Base-by-base conservation (phyloP, 768 basidiomycete species). In the Psilocybe subaeruginosa region DNA sequence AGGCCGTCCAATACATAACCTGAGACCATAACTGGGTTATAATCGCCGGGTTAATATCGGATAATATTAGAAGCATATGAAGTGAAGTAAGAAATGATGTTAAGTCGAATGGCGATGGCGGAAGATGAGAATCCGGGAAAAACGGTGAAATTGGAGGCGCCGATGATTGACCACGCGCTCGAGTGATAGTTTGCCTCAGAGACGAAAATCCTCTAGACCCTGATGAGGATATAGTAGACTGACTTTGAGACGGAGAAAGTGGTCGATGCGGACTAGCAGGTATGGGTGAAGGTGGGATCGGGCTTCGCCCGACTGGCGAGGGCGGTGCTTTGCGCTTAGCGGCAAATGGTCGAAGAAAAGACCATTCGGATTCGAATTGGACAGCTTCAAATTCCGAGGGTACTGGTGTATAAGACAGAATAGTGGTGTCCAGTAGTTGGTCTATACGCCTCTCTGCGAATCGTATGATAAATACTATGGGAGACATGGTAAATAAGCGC, bases 351-450 rank as follows among this genome's bases (percentile, higher is more conserved):
- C 91, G 84, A 17, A 93, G 76, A 71, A 94, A 91, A 0, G 90
- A 89, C 97, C 97, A 99, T 56, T 99, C 97, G 4, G 93, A 95
- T 74, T 99, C 96, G 69, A 98, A 99, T 64, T 93, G 89, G 17
- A 99, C 80, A 31, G 85, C 82, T 54, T 92, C 92, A 57, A 94
- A 87, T 66, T 91, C 90, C 3, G 86, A 84, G 1, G 90, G 85
- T n/a, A 88, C 79, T 0, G 93, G 84, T 8, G 90, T 84, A 69
- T 91, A 88, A 54, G 98, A 95, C 50, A 99, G 82, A 52, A 99
- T 76, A 0, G 92, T 85, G 0, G 84, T 74, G 69, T 99, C 95
- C 8, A 99, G 81, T 29, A 97, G 76, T 52, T 86, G 82, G 72
- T 99, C 97, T 74, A 98, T 92, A 64, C 86, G 86, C 56, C 90